Conservation (phyloP, 352 stramenopile species). For the Globisporangium recalcitrans region DNA sequence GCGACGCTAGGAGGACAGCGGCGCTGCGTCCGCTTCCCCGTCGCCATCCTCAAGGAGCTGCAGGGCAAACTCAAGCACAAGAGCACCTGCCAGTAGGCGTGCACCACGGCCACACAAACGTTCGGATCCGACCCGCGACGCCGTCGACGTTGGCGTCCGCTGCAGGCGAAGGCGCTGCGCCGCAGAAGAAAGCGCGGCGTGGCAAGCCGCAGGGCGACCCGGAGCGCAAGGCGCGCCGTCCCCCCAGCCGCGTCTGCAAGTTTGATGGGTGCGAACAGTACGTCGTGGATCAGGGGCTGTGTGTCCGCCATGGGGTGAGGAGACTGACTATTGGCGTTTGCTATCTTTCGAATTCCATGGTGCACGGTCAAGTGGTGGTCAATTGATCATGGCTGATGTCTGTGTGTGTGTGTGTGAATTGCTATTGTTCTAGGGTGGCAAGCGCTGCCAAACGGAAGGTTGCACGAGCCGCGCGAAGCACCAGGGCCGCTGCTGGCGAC, state of each 20-base stretch:
- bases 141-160: not conserved
- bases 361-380: not conserved
- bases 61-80: not conserved
- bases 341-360: not conserved
- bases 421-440: conserved; percentile 16
- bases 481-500: conserved; percentile 15
- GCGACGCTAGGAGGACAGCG: not conserved
- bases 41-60: not conserved
- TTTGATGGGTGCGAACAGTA: conserved; percentile 72
- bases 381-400: too few species aligned
- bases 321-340: not conserved
- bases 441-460: conserved; percentile 18
- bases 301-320: conserved; percentile 64
- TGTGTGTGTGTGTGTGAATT: not conserved
- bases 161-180: not conserved
- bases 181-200: conserved; percentile 2
- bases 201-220: conserved; percentile 29
- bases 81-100: not conserved
- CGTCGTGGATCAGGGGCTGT: conserved; percentile 73
- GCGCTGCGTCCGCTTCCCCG: not conserved
- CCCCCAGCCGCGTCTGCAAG: conserved; percentile 67
- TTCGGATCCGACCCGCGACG: not conserved
- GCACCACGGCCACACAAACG: not conserved
- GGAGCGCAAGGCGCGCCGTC: conserved; percentile 46
- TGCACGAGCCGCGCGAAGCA: conserved; percentile 24